phyloP scores from a whole-genome alignment of 1,139 yeast species.

The Lodderomyces orthopsilosis region DNA sequence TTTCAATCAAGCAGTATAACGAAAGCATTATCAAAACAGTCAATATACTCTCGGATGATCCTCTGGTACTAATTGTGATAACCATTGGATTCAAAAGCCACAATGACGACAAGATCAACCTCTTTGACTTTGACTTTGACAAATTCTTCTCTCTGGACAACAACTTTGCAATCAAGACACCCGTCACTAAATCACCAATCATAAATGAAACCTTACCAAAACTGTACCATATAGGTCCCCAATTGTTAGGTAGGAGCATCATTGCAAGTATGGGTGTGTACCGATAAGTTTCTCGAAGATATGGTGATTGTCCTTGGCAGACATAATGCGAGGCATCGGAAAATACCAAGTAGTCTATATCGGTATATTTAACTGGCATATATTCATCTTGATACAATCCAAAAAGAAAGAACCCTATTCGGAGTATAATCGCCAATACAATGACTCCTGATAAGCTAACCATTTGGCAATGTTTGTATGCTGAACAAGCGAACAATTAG shows the following conservation, averaged over 20 bases:
- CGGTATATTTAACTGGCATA: slow-evolving; percentile 84
- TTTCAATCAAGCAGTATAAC: slow-evolving; percentile 42
- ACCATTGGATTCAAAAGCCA: slow-evolving; percentile 98
- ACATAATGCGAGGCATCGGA: slow-evolving; percentile 85
- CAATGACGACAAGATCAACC: slow-evolving; percentile 43
- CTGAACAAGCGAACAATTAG: neutral
- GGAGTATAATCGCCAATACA: slow-evolving; percentile 32
- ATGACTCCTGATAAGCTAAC: neutral
- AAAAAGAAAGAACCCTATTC: slow-evolving; percentile 69
- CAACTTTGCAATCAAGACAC: slow-evolving; percentile 56
- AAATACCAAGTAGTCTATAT: slow-evolving; percentile 89
- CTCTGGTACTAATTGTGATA: slow-evolving; percentile 86
- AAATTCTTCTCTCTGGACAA: slow-evolving; percentile 9
- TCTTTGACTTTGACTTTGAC: slow-evolving; percentile 15
- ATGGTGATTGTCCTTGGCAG: slow-evolving; percentile 66
- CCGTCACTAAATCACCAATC: slow-evolving; percentile 77
- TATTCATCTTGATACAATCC: slow-evolving; percentile 85
- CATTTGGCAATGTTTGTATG: neutral
- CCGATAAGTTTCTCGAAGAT: slow-evolving; percentile 80
- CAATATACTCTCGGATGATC: slow-evolving; percentile 86
- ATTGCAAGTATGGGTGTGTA: slow-evolving; percentile 90
- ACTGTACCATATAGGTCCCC: slow-evolving; percentile 47
- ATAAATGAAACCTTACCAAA: slow-evolving; percentile 82
- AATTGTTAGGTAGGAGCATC: slow-evolving; percentile 67
- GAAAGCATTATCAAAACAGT: slow-evolving; percentile 73